These are phyloP conservation scores for Linnemannia exigua DNA, from an alignment of 192 early-diverging fungal species.

Conservation along the genomic window DNA sequence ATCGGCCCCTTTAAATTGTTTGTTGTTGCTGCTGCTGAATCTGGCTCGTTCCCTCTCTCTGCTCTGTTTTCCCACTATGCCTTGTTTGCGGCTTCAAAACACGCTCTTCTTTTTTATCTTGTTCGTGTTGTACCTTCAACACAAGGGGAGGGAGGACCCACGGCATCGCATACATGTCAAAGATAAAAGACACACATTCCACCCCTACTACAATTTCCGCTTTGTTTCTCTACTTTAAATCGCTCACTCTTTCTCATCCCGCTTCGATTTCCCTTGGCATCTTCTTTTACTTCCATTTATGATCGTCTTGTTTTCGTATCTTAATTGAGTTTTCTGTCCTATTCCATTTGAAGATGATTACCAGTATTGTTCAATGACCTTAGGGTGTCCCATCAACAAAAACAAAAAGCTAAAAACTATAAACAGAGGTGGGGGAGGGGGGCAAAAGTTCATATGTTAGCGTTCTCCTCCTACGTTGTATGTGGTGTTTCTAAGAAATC, in stretches of 20 bases:
- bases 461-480: neutral
- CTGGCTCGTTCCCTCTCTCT: neutral
- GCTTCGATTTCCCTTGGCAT: neutral
- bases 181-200: slow-evolving; percentile 6
- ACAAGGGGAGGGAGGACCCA: neutral
- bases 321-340: neutral
- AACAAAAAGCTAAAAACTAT: neutral
- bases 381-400: neutral
- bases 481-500: neutral
- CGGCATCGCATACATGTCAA: neutral
- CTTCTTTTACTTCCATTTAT: neutral
- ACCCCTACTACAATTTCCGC: neutral
- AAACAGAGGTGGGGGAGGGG: too few relatives aligned
- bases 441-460: neutral
- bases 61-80: neutral
- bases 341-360: neutral
- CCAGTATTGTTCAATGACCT: neutral
- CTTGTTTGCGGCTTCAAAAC: neutral
- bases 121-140: neutral
- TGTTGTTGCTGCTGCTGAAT: neutral
- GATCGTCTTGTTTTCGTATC: neutral
- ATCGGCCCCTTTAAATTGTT: neutral
- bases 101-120: neutral
- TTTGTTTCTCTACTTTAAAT: neutral
- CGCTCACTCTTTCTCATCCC: neutral